phyloP scores from a whole-genome alignment of 1,284 basidiomycete species.

The Tetrapyrgos nigripes region DNA sequence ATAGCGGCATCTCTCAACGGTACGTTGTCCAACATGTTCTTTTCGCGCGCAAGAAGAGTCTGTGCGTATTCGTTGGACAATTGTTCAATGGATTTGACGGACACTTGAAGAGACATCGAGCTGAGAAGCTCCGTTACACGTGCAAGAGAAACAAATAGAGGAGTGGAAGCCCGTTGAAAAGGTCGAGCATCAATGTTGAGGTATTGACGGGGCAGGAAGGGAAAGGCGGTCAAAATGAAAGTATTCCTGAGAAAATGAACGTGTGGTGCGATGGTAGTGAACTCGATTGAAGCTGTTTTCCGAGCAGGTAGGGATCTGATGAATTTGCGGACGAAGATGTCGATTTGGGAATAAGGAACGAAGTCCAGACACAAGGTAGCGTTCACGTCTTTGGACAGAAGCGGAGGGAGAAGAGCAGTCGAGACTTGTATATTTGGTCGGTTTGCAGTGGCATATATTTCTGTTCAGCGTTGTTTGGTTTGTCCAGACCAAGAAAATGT shows the following conservation, averaged over 20 bases:
- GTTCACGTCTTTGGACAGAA: background rate
- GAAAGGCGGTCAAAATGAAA: conserved; percentile 39
- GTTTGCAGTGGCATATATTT: background rate
- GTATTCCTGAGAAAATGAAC: conserved; percentile 27
- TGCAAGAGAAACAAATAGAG: conserved; percentile 37
- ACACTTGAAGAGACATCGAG: conserved; percentile 26
- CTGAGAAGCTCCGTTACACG: conserved; percentile 36
- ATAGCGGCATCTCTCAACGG: conserved; percentile 37
- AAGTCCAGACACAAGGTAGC: conserved; percentile 24
- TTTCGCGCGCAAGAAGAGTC: conserved; percentile 36
- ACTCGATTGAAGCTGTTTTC: conserved; percentile 35
- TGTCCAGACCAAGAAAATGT: background rate
- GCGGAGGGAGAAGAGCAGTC: background rate
- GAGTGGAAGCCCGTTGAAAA: conserved; percentile 31
- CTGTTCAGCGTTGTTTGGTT: background rate
- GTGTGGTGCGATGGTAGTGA: conserved; percentile 37
- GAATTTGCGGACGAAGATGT: conserved; percentile 30
- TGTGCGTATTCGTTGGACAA: conserved; percentile 45
- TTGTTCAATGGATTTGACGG: conserved; percentile 47
- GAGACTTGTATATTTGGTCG: background rate
- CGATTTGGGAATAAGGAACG: conserved; percentile 32
- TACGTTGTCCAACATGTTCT: conserved; percentile 34
- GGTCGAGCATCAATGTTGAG: conserved; percentile 6
- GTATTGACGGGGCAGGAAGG: conserved; percentile 38
- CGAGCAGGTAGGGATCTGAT: conserved; percentile 30